Percentiles rank a stretch among this genome's conserved stretches.
phyloP scores from a whole-genome alignment of 2,329 filamentous ascomycete species.

The Capronia epimyces region DNA sequence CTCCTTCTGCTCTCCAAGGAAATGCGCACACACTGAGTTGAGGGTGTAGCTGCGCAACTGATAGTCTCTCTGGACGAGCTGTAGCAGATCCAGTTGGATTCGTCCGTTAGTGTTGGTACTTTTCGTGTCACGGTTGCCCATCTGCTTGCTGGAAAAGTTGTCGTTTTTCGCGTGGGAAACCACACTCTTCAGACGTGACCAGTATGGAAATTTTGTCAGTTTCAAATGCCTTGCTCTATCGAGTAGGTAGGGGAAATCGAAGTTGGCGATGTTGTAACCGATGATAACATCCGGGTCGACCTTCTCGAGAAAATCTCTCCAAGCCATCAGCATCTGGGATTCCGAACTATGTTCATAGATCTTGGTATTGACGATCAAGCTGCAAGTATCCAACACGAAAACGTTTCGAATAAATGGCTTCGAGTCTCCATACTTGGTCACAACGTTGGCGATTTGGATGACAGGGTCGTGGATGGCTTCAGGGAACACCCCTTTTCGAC shows the following conservation, averaged over 20 bases:
- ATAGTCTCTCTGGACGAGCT: constrained; percentile 88
- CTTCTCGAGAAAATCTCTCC: constrained; percentile 82
- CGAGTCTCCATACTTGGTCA: constrained; percentile 87
- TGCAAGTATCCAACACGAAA: constrained; percentile 89
- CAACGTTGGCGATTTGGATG: constrained; percentile 96
- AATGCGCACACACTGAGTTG: constrained; percentile 92
- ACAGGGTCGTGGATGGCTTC: constrained; percentile 88
- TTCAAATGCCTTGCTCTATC: constrained; percentile 83
- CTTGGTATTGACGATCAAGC: constrained; percentile 89
- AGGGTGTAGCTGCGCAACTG: constrained; percentile 94
- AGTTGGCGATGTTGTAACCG: constrained; percentile 97
- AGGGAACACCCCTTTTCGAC: constrained; percentile 94
- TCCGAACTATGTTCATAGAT: constrained; percentile 78
- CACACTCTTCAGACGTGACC: constrained; percentile 69
- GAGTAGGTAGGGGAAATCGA: constrained; percentile 94
- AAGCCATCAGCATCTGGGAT: constrained; percentile 82
- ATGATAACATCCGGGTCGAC: constrained; percentile 97
- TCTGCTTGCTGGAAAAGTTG: constrained; percentile 95
- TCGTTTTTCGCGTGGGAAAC: constrained; percentile 68
- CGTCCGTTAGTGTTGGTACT: constrained; percentile 90
- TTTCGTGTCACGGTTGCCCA: constrained; percentile 93
- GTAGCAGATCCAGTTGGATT: constrained; percentile 87
- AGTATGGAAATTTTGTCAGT: constrained; percentile 73
- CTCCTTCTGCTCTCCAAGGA: constrained; percentile 94
- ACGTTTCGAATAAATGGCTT: constrained; percentile 96